Evolutionary conservation across 371 early-diverging fungal species (phyloP).

Genomic region (Mortierella sp.): DNA sequence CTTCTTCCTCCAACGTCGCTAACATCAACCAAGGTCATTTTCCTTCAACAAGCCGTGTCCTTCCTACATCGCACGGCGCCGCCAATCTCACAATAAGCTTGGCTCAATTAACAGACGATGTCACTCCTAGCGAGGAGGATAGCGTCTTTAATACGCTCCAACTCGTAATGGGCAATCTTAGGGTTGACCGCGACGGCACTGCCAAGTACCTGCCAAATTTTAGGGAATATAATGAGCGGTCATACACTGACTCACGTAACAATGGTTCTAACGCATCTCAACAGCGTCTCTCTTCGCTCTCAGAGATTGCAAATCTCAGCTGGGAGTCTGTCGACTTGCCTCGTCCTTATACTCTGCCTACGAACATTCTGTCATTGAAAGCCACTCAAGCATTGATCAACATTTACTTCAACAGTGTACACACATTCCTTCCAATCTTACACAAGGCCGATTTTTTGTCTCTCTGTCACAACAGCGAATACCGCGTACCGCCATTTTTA

Average conservation of each 20-base stretch:
- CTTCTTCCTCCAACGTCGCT: background rate
- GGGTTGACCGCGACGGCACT: constrained; percentile 29
- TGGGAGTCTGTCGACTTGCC: constrained; percentile 37
- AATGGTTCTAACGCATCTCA: background rate
- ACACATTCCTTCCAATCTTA: constrained; percentile 41
- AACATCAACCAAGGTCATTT: background rate
- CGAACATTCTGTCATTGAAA: constrained; percentile 15
- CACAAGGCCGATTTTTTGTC: constrained; percentile 39
- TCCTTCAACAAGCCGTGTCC: background rate
- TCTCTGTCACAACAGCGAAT: constrained; percentile 24
- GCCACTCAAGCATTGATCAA: constrained; percentile 24
- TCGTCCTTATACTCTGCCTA: constrained; percentile 26
- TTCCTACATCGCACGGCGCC: background rate
- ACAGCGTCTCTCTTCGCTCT: background rate
- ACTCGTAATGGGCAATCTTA: constrained; percentile 24
- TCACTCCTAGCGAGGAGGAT: background rate
- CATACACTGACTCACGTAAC: constrained; percentile 19
- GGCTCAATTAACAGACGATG: constrained; percentile 3
- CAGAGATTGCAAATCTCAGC: constrained; percentile 11
- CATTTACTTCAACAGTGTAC: constrained; percentile 44
- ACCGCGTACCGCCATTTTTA: constrained; percentile 41
- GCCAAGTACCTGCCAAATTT: constrained; percentile 33
- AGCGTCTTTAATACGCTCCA: constrained; percentile 10
- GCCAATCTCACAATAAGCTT: background rate
- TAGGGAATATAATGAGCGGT: constrained; percentile 11